Evolutionary conservation across 1,139 yeast genomes (phyloP), one percentile per base, ranked within the genome.

Genomic region (Candida sp.): DNA sequence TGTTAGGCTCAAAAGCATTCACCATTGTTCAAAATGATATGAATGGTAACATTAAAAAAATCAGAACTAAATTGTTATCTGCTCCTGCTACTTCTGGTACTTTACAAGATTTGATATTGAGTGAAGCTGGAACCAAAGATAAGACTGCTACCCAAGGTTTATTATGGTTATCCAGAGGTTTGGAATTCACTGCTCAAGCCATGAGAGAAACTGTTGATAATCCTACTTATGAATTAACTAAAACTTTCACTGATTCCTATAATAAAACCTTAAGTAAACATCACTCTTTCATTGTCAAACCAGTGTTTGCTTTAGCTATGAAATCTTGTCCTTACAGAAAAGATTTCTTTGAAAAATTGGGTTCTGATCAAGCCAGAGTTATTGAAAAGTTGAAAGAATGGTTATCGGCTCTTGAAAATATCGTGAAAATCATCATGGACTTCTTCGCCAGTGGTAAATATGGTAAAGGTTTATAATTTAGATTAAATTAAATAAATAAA

Each of bases 271-370:
- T 89, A 62, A 77, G 87, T 46, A 82, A 89, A 64, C 82, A 81
- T 67, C 97, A 89, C 68, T 84, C 85, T 46, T 81, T 89, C 76
- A 71, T 89, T 58, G 75, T 89, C 51, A 85, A 86, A 60, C 96
- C 96, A 23, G 81, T 89, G 47, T 90, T 89, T 77, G 87, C 87
- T 75, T 76, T 90, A 61, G 97, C 97, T 45, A 89, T 89, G 97
- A 87, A 87, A 66, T 95, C 96, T 1, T 88, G 96, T 66, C 97
- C 97, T 29, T 89, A 87, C 68, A 81, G 97, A 70, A 82, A 82
- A 63, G 96, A 83, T 58, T 87, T 89, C 59, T 89, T 88, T 58
- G 82, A 64, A 47, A 89, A 88, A 70, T 76, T 89, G 54, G 96
- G 96, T 42, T 67, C 72, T 22, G 87, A 83, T 60, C 84, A 81